Base-by-base conservation (phyloP, 2,329 filamentous ascomycete species). In the Xylariaceae sp. region DNA sequence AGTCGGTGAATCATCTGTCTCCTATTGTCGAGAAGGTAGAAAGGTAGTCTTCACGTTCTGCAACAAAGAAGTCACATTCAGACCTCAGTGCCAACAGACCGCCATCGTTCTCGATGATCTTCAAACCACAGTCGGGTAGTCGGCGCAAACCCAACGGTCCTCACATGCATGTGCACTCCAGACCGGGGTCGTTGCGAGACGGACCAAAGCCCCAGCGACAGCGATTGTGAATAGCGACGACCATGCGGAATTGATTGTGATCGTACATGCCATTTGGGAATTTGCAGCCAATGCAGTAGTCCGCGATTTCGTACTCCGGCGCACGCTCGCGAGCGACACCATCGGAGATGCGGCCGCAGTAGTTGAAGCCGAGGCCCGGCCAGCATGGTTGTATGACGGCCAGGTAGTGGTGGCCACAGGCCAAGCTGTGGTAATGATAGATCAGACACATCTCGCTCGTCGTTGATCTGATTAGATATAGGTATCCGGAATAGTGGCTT, bases 341-440 rank as follows among this genome's bases (percentile, higher is more conserved):
- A 64, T 74, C 73, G 56, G 72, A 69, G 63, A 83, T 79, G 44
- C 58, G 62, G 0, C 71, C 66, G 70, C 82, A 85, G 34, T 72
- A 79, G 60, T 69, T 71, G 71, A 84, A 83, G 60, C 81, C 80
- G 70, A 75, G 74, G 10, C 77, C 77, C 0, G 79, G 78, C 3
- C 66, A 73, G 72, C 82, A 85, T 4, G 78, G 76, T 50, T 71
- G 62, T 2, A 69, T 70, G 66, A 84, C 74, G 61, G 76, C 68
- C 48, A 79, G 74, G 82, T 82, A 85, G 65, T 74, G 76, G 73
- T 83, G 82, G 9, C 73, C 72, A 75, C 82, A 84, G 60, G 64
- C 65, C 53, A 75, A 77, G 69, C 81, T 78, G 59, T 74, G 73
- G 70, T 76, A 81, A 70, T 79, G 77, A 30, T 72, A 76, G n/a